phyloP scores from a whole-genome alignment of 78 protist species.

The Guillardia theta region DNA sequence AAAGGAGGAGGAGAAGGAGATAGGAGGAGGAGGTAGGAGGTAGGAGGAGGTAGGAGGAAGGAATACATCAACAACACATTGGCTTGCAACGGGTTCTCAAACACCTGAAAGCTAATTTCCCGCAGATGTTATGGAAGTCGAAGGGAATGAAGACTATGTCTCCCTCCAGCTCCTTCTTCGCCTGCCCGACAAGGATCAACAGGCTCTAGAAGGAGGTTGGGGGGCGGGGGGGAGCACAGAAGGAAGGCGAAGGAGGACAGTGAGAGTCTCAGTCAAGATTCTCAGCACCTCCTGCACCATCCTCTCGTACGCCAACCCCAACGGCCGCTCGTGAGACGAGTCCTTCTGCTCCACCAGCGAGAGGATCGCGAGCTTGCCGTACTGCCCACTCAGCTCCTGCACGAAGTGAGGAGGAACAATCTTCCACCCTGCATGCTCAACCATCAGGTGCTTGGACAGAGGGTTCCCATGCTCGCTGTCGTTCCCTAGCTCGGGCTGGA shows the following conservation, averaged over 20 bases:
- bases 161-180: neutral
- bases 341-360: constrained; percentile 87
- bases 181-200: neutral
- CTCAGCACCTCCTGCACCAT: neutral
- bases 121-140: neutral
- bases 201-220: neutral
- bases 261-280: neutral
- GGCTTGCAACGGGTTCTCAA: too few relatives aligned
- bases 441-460: too few relatives aligned
- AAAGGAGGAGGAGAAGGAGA: neutral
- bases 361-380: constrained; percentile 17
- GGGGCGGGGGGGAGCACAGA: neutral
- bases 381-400: neutral
- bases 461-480: too few relatives aligned
- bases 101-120: constrained; percentile 72
- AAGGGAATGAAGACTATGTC: neutral
- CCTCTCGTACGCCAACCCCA: neutral
- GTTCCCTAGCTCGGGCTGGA: too few relatives aligned
- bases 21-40: neutral
- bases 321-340: neutral
- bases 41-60: constrained; percentile 53
- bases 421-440: too few relatives aligned
- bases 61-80: too few relatives aligned
- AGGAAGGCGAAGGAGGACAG: neutral
- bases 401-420: too few relatives aligned